phyloP scores from a whole-genome alignment of 2,329 filamentous ascomycete species.

The Chrysosporium keratinophilum region DNA sequence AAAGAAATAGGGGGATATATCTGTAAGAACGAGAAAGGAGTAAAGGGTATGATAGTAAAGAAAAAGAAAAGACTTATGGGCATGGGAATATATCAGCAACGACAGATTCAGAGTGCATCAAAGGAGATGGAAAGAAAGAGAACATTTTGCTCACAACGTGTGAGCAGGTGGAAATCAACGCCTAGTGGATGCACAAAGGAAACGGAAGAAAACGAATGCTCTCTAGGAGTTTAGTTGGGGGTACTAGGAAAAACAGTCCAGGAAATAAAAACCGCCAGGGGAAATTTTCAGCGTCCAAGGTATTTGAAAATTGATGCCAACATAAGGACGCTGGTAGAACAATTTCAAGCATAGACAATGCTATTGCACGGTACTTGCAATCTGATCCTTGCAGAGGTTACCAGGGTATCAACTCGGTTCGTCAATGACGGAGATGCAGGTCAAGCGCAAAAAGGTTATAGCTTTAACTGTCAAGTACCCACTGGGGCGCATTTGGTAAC shows the following conservation, averaged over 20 bases:
- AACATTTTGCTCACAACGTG: conserved; percentile 6
- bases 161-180: conserved; percentile 11
- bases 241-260: not conserved
- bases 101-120: not conserved
- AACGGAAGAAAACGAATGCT: conserved; percentile 13
- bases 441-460: not conserved
- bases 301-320: not conserved
- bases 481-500: not conserved
- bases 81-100: not conserved
- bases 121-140: not conserved
- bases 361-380: not conserved
- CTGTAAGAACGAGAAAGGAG: no score
- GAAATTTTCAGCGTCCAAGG: conserved; percentile 4
- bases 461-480: not conserved
- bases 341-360: not conserved
- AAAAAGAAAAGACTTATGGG: not conserved
- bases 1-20: not conserved
- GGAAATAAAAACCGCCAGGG: conserved; percentile 4
- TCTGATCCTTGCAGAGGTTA: not conserved
- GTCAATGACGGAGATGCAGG: not conserved
- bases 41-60: conserved; percentile 9
- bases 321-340: not conserved
- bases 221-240: conserved; percentile 14
- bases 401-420: not conserved
- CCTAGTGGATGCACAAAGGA: conserved; percentile 18